These are phyloP conservation scores for Scutellaria barbata DNA, from an alignment of 257 asterid genomes.

Conservation along the genomic window DNA sequence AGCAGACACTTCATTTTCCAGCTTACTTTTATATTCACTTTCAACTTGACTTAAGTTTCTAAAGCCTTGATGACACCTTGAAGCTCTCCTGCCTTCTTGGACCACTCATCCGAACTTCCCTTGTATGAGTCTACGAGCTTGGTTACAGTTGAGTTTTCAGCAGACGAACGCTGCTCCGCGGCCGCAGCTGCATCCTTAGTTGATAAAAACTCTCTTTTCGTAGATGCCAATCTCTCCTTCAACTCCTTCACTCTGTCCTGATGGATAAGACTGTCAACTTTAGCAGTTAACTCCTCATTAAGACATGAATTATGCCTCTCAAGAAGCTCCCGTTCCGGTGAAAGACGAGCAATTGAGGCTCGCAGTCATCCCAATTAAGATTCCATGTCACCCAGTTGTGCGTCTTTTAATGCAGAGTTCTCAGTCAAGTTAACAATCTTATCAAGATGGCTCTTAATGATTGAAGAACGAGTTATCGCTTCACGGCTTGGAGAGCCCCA, in stretches of 20 bases:
- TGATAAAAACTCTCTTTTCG: constrained; percentile 73
- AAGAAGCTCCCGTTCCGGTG: constrained; percentile 91
- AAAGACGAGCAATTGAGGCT: constrained; percentile 60
- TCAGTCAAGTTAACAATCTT: constrained; percentile 85
- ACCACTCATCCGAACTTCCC: constrained; percentile 95
- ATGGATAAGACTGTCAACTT: constrained; percentile 64
- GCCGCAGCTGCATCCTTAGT: constrained; percentile 71
- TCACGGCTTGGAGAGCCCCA: constrained; percentile 56
- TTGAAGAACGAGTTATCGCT: constrained; percentile 58
- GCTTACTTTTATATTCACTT: constrained; percentile 72
- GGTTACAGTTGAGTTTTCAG: constrained; percentile 80
- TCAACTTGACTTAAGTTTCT: constrained; percentile 81
- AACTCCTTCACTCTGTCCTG: constrained; percentile 72
- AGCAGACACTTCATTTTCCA: constrained; percentile 67
- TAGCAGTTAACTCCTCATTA: constrained; percentile 77
- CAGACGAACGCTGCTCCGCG: constrained; percentile 69
- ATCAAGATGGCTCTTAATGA: constrained; percentile 80
- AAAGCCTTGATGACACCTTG: constrained; percentile 97
- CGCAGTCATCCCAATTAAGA: constrained; percentile 67
- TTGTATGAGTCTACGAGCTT: constrained; percentile 85
- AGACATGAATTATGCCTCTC: constrained; percentile 94
- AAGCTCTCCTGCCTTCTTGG: constrained; percentile 95
- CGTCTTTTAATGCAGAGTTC: constrained; percentile 67
- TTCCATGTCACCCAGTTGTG: constrained; percentile 67
- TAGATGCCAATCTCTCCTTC: constrained; percentile 75